Base-by-base conservation (phyloP, 495 filamentous ascomycete species). In the Chaetomidium leptoderma region DNA sequence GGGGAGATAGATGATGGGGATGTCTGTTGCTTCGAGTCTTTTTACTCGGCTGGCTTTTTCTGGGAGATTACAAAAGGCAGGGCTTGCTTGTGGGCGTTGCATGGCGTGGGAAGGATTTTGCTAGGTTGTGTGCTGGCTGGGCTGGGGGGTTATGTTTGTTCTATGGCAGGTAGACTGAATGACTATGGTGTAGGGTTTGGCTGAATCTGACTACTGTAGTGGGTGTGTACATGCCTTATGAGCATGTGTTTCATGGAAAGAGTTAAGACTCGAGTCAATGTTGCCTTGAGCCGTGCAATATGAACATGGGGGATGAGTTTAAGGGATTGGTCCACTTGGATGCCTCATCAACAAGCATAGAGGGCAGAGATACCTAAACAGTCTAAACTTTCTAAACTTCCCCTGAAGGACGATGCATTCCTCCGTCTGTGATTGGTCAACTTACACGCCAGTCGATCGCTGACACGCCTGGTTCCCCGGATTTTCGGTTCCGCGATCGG, bases 401-500 rank as follows among this genome's bases (percentile, higher is more conserved):
- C n/a, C n/a, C n/a, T n/a, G n/a, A n/a, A n/a, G n/a, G n/a, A n/a
- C n/a, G n/a, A n/a, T 30, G 16, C 26, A 42, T 53, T 43, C 0
- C 24, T 9, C 16, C 24, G 35, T 14, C 51, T 21, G 19, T 53
- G 51, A 42, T 53, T 30, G 51, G 51, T 21, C 17, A 14, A 10
- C n/a, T 33, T 24, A 32, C 36, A 51, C 19, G 14, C 33, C 32
- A 52, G 26, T 10, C 11, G 0, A n/a, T 17, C 39, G 3, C 44
- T 30, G 37, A 10, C 29, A 29, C 46, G 17, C 29, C 13, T 27
- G 51, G 51, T 32, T 46, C 53, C 37, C 47, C 37, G 13, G 33
- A 36, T 39, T 27, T 27, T 44, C 35, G 47, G 55, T 40, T 51
- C 47, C 56, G 56, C 36, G 23, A 58, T 46, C 56, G 56, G 56